Evolutionary conservation across 768 basidiomycete species (phyloP), one percentile per base, ranked within the genome.

Genomic region (Tubosaeta brunneosetosa): DNA sequence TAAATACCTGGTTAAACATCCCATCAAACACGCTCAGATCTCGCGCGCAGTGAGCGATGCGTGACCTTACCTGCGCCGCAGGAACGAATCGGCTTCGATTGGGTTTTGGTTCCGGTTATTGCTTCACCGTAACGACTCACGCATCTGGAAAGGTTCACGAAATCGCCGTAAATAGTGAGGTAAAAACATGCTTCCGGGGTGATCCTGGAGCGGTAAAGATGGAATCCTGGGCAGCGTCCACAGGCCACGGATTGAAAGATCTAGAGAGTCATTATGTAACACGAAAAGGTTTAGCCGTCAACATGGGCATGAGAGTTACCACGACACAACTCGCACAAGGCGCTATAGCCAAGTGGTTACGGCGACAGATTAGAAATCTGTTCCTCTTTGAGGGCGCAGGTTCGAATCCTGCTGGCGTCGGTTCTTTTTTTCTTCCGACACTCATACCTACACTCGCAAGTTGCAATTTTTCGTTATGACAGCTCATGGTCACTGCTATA

Each of bases 281-380:
- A 22, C 22, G 22, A 22, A 22, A 22, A 22, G 22, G 22, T 22
- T 22, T 22, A 22, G 22, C 22, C 22, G 22, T 22, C 3, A 22
- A 22, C 22, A 22, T 22, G 22, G 22, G 22, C 22, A 22, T 22
- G 22, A 22, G 22, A 22, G 22, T 22, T 22, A 22, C 22, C 22
- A 22, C 22, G 22, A 22, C 22, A 22, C 22, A 22, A 22, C 22
- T 22, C 22, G 22, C 22, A 22, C 44, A 33, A 38, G 82, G 81
- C 82, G 80, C 83, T 81, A 83, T 84, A 82, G 81, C 83, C 79
- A 83, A 84, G 82, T 83, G 81, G 82, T 84, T 84, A 84, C 78
- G 77, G 82, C 82, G 83, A 83, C 80, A 81, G 81, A 84, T 82
- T 82, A 61, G 55, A 53, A 62, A 63, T 63, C 62, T 63, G 62